phyloP scores from a whole-genome alignment of 441 rosid species.

The Manihot esculenta region DNA sequence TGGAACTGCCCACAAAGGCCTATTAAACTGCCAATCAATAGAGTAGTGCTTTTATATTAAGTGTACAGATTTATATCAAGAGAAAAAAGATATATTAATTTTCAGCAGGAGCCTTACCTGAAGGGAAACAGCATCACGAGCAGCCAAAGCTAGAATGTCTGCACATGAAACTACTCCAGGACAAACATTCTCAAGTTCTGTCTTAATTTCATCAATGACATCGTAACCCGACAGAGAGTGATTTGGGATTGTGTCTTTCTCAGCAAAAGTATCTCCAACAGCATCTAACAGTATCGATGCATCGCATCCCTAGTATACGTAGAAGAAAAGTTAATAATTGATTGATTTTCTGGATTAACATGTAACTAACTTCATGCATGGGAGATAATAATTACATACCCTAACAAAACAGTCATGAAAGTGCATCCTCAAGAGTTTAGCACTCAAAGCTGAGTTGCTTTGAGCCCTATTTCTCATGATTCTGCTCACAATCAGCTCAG shows the following conservation, averaged over 20 bases:
- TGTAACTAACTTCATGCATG: not conserved
- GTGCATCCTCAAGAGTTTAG: slow-evolving; percentile 38
- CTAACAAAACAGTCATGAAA: slow-evolving; percentile 42
- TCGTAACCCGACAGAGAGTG: slow-evolving; percentile 45
- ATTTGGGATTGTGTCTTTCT: slow-evolving; percentile 55
- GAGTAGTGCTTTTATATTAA: not conserved
- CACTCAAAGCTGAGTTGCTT: slow-evolving; percentile 19
- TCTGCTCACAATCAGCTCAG: slow-evolving; percentile 4
- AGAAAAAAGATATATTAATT: too few relatives aligned
- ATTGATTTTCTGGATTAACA: too few relatives aligned
- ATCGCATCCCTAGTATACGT: slow-evolving; percentile 52
- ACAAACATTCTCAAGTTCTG: slow-evolving; percentile 41
- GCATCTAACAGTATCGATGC: slow-evolving; percentile 51
- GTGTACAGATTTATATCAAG: too few relatives aligned
- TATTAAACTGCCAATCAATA: slow-evolving; percentile 30
- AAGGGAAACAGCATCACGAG: slow-evolving; percentile 39
- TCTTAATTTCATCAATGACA: slow-evolving; percentile 55
- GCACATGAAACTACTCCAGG: slow-evolving; percentile 60
- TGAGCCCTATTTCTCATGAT: slow-evolving; percentile 3
- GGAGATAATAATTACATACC: slow-evolving; percentile 5
- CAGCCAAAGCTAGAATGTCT: slow-evolving; percentile 55
- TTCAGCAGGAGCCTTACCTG: not conserved
- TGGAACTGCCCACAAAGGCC: slow-evolving; percentile 46
- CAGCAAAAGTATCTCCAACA: slow-evolving; percentile 16
- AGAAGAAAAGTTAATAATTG: too few relatives aligned